Evolutionary conservation across 441 rosid species (phyloP).

Genomic region (Mallotus repandus): DNA sequence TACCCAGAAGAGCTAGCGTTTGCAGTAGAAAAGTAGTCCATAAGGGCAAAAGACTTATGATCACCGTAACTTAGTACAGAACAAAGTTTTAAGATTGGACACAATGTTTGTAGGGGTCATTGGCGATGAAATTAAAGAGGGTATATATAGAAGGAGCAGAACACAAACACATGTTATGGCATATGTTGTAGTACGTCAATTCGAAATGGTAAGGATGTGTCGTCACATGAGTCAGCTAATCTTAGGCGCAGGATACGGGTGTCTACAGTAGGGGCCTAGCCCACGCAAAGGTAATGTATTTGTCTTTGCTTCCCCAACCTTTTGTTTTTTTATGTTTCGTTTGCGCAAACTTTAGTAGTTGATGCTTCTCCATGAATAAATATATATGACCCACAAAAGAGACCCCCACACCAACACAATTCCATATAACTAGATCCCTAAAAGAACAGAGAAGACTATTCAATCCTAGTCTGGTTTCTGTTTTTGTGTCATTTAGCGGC

Average conservation of each 20-base stretch:
- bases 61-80: too few relatives aligned
- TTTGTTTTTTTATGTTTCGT: not conserved
- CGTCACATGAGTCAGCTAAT: constrained; percentile 36
- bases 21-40: constrained; percentile 28
- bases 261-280: constrained; percentile 30
- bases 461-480: not conserved
- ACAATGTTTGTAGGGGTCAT: constrained; percentile 4
- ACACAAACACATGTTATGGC: not conserved
- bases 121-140: not conserved
- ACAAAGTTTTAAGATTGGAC: not conserved
- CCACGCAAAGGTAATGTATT: too few relatives aligned
- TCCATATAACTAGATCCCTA: not conserved
- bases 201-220: constrained; percentile 24
- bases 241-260: constrained; percentile 57
- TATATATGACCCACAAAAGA: not conserved
- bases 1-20: constrained; percentile 32
- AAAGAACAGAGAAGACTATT: not conserved
- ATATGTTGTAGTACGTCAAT: constrained; percentile 7
- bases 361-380: not conserved
- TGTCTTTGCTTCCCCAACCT: constrained; percentile 22
- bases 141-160: constrained; percentile 23
- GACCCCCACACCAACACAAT: not conserved
- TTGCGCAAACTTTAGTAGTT: constrained; percentile 15
- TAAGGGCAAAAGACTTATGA: not conserved
- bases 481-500: not conserved